Evolutionary conservation across 1,139 yeast species (phyloP), one percentile per base, ranked within the genome.

Genomic region (Yarrowia galli): DNA sequence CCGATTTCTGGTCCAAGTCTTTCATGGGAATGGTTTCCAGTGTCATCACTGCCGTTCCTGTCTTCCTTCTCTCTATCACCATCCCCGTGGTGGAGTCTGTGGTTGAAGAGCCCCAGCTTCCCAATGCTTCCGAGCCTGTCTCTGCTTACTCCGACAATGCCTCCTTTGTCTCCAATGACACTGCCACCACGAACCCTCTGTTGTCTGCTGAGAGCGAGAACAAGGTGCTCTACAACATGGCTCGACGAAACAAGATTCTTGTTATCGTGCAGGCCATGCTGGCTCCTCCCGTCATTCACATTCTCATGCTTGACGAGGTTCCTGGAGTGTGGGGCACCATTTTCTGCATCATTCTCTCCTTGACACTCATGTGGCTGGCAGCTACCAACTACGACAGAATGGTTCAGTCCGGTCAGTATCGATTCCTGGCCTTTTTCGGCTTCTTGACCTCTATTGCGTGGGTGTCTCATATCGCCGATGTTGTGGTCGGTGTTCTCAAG

Each of bases 391-490:
- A 61, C 23, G 66, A 61, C 25, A 49, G 56, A 12, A 46, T 61
- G 66, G 56, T 46, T 5, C 68, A 25, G 65, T 69, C 43, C 3
- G 53, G 65, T n/a, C 53, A 65, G 35, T 65, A 65, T 61, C 71
- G 70, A 22, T 53, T 65, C 35, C 65, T 74, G 25, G 73, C 78
- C 7, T 71, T 79, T 53, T 40, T 74, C 9, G 98, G 97, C 0
- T 93, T 95, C 73, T 70, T 85, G 0, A 78, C 87, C 16, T 84
- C 97, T 1, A 82, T 93, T 8, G 78, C 86, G 7, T 90, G 96
- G 89, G 89, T 92, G 20, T 85, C 96, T 0, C 75, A 85, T 0
- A 85, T 91, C 68, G 97, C 98, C 0, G 85, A 89, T 10, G 91
- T 89, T 73, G 87, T 92, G 25, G 90, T 95, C 35, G 84, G 86